Base-by-base conservation (phyloP, 768 basidiomycete species). In the Lactifluus volemus region DNA sequence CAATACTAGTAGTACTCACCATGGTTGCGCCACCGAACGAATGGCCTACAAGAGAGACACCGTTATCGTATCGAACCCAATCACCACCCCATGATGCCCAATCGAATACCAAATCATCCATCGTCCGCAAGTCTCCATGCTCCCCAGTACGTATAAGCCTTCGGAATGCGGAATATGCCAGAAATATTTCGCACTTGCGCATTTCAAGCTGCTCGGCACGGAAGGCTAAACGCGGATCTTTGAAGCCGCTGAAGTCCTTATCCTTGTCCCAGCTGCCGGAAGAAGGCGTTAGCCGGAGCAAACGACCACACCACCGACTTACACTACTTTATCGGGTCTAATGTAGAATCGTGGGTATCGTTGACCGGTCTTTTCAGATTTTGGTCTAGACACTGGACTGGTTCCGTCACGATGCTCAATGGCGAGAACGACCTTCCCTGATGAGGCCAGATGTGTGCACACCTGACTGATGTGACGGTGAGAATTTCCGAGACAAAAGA, bases 331-430 rank as follows among this genome's bases (percentile, higher is more conserved):
- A 10, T 74, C 70, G 25, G 83, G 80, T 25, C 76, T 76, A 55
- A 85, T 71, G 68, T 92, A 93, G 10, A 80, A 70, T 29, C 75
- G 69, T 32, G 65, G 63, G 54, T 63, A 73, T 63, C 34, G 70
- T 68, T 65, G 64, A 68, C 65, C 74, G 72, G 63, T 68, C 67
- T 32, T 55, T 48, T 57, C 66, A 72, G 73, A 48, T 76, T 72
- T 49, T 78, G 71, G 61, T 76, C 78, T 4, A 74, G 68, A 66
- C n/a, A 67, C 78, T 0, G 84, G 83, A 3, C 81, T 85, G 4
- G 86, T 86, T 0, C 91, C 92, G 70, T 95, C 93, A 10, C 86
- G 79, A 70, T 94, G 92, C 68, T 94, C 89, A 25, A 94, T 68
- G 5, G 89, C 86, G 48, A 92, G 77, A 3, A 96, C 91, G 5